Conservation (phyloP, 805 yeast genomes). For the Lachancea cidri region DNA sequence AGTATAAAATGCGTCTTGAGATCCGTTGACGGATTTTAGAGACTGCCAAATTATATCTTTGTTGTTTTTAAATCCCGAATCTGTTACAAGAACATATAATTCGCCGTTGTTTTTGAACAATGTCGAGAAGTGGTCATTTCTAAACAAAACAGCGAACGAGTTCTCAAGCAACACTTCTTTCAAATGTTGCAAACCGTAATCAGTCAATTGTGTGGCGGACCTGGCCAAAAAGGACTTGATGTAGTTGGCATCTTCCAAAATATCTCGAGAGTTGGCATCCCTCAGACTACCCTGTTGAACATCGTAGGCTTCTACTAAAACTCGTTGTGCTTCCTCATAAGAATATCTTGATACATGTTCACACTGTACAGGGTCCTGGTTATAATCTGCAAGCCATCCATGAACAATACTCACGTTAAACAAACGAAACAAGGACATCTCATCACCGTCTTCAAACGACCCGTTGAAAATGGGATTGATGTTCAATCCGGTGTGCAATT, state of each 20-base stretch:
- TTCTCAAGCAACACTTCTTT: conserved; percentile 43
- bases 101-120: conserved; percentile 46
- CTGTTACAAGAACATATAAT: conserved; percentile 68
- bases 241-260: conserved; percentile 32
- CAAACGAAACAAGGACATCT: conserved; percentile 50
- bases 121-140: conserved; percentile 87
- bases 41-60: conserved; percentile 76
- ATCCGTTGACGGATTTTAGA: conserved; percentile 59
- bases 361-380: conserved; percentile 31
- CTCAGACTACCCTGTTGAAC: conserved; percentile 22
- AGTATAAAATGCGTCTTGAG: conserved; percentile 60
- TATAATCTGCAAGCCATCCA: conserved; percentile 72
- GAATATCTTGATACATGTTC: conserved; percentile 39
- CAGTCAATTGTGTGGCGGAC: conserved; percentile 74
- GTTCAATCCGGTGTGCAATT: conserved; percentile 61
- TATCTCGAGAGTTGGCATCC: conserved; percentile 23
- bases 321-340: conserved; percentile 57
- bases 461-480: conserved; percentile 70
- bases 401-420: conserved; percentile 65
- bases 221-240: conserved; percentile 48
- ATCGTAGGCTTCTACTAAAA: conserved; percentile 44
- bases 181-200: conserved; percentile 52
- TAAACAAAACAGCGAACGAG: conserved; percentile 65
- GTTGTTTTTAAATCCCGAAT: conserved; percentile 51
- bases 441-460: conserved; percentile 48